Base-by-base conservation (phyloP, 441 rosid species). In the Populus tomentosa region DNA sequence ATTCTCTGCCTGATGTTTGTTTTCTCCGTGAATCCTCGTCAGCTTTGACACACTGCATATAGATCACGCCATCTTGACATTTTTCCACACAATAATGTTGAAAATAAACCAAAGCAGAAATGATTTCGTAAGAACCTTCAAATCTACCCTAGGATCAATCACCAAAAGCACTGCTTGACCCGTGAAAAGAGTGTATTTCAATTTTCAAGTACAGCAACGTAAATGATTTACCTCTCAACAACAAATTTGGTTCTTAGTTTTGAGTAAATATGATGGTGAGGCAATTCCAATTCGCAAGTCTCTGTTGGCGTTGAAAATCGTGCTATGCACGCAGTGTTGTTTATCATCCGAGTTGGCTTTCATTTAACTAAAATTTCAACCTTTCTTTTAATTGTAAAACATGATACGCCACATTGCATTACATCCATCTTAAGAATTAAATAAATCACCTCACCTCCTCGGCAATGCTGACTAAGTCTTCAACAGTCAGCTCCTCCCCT, bases 401-500 rank as follows among this genome's bases (percentile, higher is more conserved):
- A 53, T 53, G 61, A 53, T 5, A 53, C 61, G 61, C 61, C 61
- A 53, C 61, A 16, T 53, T 16, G 61, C 8, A 72, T 67, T 26
- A 26, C 59, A 6, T n/a, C 18, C 9, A 20, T 8, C 16, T 50
- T 33, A 11, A 26, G 11, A 1, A 38, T 53, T 33, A 73, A 73
- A 36, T 10, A 18, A 50, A 24, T 38, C 8, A 42, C 38, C 62
- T 79, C 62, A 87, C 90, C 90, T 87, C 89, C 66, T 82, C 67
- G 36, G 90, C 90, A 71, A 89, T 85, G 82, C 78, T 80, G 46
- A 87, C 38, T 14, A 89, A 71, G 81, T 87, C 92, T 70, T 86
- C 85, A 20, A 81, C 87, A 7, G 85, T 85, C 26, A 89, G 82
- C 30, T 80, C 87, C 24, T 18, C 73, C 33, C 53, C 53, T 6